Percentiles rank a stretch among this genome's conserved stretches.
Conservation (phyloP, 2,329 filamentous ascomycete genomes). For the Trichoderma atroviride region DNA sequence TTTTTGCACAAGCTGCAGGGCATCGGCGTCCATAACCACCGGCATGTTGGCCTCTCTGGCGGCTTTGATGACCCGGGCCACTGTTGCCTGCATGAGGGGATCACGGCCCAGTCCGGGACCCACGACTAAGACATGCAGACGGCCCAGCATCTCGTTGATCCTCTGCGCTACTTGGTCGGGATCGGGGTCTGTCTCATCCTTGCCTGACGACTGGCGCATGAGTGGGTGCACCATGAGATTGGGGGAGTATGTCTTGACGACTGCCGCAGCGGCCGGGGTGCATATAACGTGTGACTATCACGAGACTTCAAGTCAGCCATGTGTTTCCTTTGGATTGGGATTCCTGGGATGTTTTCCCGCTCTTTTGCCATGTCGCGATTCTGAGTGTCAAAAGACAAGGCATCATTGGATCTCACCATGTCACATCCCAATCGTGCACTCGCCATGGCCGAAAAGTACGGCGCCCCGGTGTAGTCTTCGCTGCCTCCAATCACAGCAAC, state of each 20-base stretch:
- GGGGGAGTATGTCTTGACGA: conserved; percentile 97
- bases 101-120: conserved; percentile 92
- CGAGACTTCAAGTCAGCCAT: neutral
- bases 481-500: conserved; percentile 94
- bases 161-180: conserved; percentile 63
- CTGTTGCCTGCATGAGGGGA: conserved; percentile 84
- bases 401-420: conserved; percentile 62
- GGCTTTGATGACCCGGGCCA: conserved; percentile 74
- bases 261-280: conserved; percentile 80
- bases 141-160: conserved; percentile 78
- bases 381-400: neutral
- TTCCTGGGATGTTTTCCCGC: no score
- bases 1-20: conserved; percentile 74
- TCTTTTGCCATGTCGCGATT: neutral
- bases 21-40: conserved; percentile 91
- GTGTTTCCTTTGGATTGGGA: neutral
- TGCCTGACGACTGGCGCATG: conserved; percentile 70
- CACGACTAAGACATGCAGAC: conserved; percentile 89
- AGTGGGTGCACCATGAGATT: conserved; percentile 98
- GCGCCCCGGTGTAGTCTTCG: conserved; percentile 94
- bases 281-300: conserved; percentile 88
- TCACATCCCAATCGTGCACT: conserved; percentile 88
- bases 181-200: conserved; percentile 50
- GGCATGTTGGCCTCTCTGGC: conserved; percentile 73
- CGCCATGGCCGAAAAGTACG: conserved; percentile 97